Conservation (phyloP, 208 protist species). For the Wallacemonas sp. region DNA sequence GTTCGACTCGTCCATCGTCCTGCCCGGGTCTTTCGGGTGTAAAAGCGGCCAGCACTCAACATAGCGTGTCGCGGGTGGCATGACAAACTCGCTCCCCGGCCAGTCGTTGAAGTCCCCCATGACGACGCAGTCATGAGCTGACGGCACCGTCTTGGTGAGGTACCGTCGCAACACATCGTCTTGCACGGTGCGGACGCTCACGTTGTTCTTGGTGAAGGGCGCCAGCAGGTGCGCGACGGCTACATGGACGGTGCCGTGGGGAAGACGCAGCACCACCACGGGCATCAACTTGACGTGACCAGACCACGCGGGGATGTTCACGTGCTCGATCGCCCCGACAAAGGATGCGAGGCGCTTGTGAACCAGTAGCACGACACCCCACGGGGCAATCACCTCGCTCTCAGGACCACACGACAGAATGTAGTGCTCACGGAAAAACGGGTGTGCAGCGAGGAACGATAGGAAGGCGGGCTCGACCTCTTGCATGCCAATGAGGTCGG, state of each 20-base stretch:
- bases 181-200: slow-evolving; percentile 72
- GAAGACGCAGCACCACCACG: slow-evolving; percentile 45
- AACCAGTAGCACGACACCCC: slow-evolving; percentile 82
- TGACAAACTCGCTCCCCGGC: slow-evolving; percentile 83
- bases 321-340: slow-evolving; percentile 51
- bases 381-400: slow-evolving; percentile 66
- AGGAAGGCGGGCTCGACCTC: slow-evolving; percentile 84
- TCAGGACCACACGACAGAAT: slow-evolving; percentile 60
- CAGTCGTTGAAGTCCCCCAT: slow-evolving; percentile 94
- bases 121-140: slow-evolving; percentile 50
- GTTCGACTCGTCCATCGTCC: slow-evolving; percentile 92
- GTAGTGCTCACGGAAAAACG: slow-evolving; percentile 74
- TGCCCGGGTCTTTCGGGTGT: slow-evolving; percentile 58
- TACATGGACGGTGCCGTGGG: slow-evolving; percentile 35
- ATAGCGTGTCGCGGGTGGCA: slow-evolving; percentile 75
- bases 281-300: slow-evolving; percentile 89
- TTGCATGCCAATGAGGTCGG: slow-evolving; percentile 90
- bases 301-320: slow-evolving; percentile 87
- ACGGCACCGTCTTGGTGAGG: slow-evolving; percentile 38
- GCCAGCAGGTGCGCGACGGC: slow-evolving; percentile 75
- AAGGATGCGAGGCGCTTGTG: slow-evolving; percentile 40
- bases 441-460: slow-evolving; percentile 61
- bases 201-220: slow-evolving; percentile 72
- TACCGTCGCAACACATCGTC: slow-evolving; percentile 60
- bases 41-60: slow-evolving; percentile 83